Base-by-base conservation (phyloP, 495 filamentous ascomycete genomes). In the Hyaloscypha finlandica region DNA sequence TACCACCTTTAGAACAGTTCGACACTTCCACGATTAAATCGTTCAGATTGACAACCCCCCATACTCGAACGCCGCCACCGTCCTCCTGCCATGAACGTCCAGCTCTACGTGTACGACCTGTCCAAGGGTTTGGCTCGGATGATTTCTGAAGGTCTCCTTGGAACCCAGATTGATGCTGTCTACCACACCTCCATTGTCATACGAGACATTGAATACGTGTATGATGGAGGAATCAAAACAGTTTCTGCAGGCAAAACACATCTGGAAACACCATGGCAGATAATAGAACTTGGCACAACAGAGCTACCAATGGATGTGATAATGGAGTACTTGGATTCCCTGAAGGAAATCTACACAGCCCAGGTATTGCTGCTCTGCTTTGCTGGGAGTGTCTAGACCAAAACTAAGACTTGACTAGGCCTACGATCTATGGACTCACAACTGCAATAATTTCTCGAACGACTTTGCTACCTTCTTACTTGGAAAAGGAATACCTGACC, bases 391-490 rank as follows among this genome's bases (percentile, higher is more conserved):
- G 4, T 20, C 19, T 29, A 16, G 33, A 48, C 32, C 51, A 29
- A 32, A 12, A 12, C 14, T 39, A n/a, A 19, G 8, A 45, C 9
- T 4, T 51, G 31, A 32, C 29, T 70, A 93, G 89, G 92, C 91
- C 0, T 97, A 97, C 73, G 91, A 96, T 75, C 81, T 97, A 3
- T 85, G 78, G 69, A 80, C 89, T 45, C 94, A 97, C 73, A 99
- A 99, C 74, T 97, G 95, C 84, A 98, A 99, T 79, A 98, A 98
- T 81, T 99, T 99, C 77, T 91, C 92, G 5, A 94, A 98, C 73
- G 95, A 98, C 68, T 86, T 99, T 69, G 79, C 90, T 56, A 96
- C 89, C 80, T 97, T 99, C 65, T 81, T 98, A 2, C 79, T 96
- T n/a, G 94, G 95, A 25, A 90, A 87, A 72, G 88, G 91, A 11